Base-by-base conservation (phyloP, 768 basidiomycete species). In the Collybia nuda region DNA sequence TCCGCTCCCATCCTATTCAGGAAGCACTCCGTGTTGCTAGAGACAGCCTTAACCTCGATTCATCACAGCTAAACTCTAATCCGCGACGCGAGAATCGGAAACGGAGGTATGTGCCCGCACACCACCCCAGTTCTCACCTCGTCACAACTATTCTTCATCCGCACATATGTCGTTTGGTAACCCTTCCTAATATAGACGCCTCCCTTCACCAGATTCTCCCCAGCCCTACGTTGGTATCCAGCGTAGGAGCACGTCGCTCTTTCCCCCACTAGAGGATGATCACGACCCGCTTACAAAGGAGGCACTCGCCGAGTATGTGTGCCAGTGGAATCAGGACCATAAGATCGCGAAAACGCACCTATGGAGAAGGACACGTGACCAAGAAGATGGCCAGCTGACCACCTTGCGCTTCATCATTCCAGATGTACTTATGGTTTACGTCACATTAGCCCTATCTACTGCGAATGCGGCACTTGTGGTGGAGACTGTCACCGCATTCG, bases 401-500 rank as follows among this genome's bases (percentile, higher is more conserved):
- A 63, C 81, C 37, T 60, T 91, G 24, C 81, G 86, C 36, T 79
- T 87, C 54, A 72, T 70, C 14, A 80, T 89, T 48, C 71, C 72
- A 2, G 86, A 91, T 56, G 82, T 90, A 42, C 66, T 90, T 49
- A 80, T 74, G 5, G 81, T 82, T 49, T 90, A 84, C 69, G 60
- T 90, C 39, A 80, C 78, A 5, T 65, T 84, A 29, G 72, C 69
- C 26, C 69, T 75, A 46, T 51, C 62, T 29, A 68, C 68, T 32
- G 56, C 63, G n/a, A 52, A 58, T 4, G 67, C 83, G 35, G 55
- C 78, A 8, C 39, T 56, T 0, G n/a, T 55, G 11, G 77, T 85
- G 24, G 86, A 88, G 59, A 85, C 75, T 48, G 74, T 87, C 39
- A 75, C 82, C n/a, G 79, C 77, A 8, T 88, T 90, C 63, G 88